phyloP scores from a whole-genome alignment of 331 rosid genomes.

The Pyracantha coccinea region DNA sequence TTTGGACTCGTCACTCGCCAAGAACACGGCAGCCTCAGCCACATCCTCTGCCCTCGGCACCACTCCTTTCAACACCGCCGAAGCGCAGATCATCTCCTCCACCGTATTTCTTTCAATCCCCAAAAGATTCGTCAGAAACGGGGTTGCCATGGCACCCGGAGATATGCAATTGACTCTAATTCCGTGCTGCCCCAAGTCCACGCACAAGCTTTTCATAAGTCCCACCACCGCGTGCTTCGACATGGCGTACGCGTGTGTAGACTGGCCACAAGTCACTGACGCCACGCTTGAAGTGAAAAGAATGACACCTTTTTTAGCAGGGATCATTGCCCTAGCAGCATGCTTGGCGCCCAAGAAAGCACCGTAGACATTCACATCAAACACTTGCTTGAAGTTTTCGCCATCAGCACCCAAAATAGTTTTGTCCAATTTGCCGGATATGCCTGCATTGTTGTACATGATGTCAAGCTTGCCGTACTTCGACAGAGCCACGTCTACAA shows the following conservation, averaged over 20 bases:
- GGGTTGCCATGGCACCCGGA: slow-evolving; percentile 34
- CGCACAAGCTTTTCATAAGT: slow-evolving; percentile 38
- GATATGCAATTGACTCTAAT: slow-evolving; percentile 36
- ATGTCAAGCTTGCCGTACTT: slow-evolving; percentile 46
- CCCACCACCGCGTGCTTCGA: slow-evolving; percentile 61
- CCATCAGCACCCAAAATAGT: background rate
- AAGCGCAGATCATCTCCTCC: slow-evolving; percentile 9
- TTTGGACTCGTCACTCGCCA: slow-evolving; percentile 47
- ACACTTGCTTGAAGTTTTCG: slow-evolving; percentile 31
- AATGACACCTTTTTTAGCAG: slow-evolving; percentile 38
- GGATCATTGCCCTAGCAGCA: slow-evolving; percentile 55
- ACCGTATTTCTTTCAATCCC: background rate
- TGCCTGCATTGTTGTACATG: slow-evolving; percentile 58
- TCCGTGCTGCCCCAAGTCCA: slow-evolving; percentile 48
- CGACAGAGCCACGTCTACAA: slow-evolving; percentile 25
- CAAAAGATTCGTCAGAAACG: background rate
- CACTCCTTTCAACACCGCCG: slow-evolving; percentile 27
- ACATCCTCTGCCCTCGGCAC: slow-evolving; percentile 34
- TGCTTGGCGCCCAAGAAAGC: slow-evolving; percentile 58
- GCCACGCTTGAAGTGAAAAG: slow-evolving; percentile 47
- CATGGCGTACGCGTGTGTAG: slow-evolving; percentile 36
- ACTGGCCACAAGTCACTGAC: slow-evolving; percentile 12
- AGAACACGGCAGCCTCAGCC: slow-evolving; percentile 44
- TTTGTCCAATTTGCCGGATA: background rate
- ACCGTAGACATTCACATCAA: slow-evolving; percentile 47